Evolutionary conservation across 106 monocot genomes (phyloP).

Genomic region (Dendrobium officinale): DNA sequence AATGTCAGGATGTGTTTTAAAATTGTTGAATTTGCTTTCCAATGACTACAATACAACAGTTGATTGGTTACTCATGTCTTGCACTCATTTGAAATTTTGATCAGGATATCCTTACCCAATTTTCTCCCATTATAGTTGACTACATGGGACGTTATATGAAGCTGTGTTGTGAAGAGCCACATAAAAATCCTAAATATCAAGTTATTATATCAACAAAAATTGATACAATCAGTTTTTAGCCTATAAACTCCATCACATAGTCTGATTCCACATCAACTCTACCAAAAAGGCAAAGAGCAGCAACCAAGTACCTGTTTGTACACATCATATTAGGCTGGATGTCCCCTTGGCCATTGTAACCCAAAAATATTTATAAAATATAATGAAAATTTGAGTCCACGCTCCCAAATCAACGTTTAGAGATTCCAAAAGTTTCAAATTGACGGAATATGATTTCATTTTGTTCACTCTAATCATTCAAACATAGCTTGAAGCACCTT

Average conservation of each 20-base stretch:
- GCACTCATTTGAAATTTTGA: too few species aligned
- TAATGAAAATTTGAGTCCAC: background rate
- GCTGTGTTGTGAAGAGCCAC: background rate
- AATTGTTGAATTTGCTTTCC: too few species aligned
- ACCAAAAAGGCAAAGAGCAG: background rate
- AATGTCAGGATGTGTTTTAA: too few species aligned
- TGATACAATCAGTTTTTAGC: background rate
- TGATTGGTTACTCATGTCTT: too few species aligned
- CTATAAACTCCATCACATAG: background rate
- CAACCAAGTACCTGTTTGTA: background rate
- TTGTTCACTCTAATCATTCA: background rate
- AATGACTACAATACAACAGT: too few species aligned
- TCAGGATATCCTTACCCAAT: too few species aligned
- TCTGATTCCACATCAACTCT: background rate
- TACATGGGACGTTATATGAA: background rate
- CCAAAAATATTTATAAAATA: background rate
- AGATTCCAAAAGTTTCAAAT: background rate
- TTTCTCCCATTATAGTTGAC: background rate
- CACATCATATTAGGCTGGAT: background rate
- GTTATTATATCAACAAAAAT: background rate
- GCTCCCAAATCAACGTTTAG: too few species aligned
- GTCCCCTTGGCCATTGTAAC: background rate
- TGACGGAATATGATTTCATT: background rate
- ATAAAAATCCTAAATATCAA: background rate
- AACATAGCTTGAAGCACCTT: background rate